Percentiles rank a stretch among this genome's conserved stretches.
These are phyloP conservation scores for Wickerhamomyces sp. DNA, from an alignment of 1,139 yeast genomes.

Conservation along the genomic window DNA sequence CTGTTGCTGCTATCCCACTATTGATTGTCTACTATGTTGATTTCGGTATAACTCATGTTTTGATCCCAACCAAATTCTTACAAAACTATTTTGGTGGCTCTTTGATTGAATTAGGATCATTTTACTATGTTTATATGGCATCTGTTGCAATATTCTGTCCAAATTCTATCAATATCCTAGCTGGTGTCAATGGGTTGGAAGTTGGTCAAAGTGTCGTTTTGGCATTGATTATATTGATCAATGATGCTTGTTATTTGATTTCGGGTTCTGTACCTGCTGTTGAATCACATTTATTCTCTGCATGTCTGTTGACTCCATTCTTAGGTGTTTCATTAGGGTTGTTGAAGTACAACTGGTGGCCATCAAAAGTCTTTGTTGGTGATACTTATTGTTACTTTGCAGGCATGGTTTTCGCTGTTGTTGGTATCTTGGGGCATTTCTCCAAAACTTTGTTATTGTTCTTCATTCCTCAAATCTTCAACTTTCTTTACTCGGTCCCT, in stretches of 20 bases:
- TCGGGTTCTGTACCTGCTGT: conserved; percentile 51
- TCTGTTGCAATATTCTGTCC: conserved; percentile 91
- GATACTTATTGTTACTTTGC: conserved; percentile 97
- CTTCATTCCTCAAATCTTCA: conserved; percentile 85
- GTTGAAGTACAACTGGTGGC: conserved; percentile 80
- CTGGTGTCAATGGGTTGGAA: conserved; percentile 94
- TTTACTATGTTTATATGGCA: conserved; percentile 87
- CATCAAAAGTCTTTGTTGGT: conserved; percentile 92
- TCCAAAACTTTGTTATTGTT: conserved; percentile 85
- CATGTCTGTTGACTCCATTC: conserved; percentile 77
- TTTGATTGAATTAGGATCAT: conserved; percentile 68
- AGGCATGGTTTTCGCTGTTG: conserved; percentile 98
- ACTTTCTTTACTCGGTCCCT: conserved; percentile 84
- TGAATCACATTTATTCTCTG: conserved; percentile 80
- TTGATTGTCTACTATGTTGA: conserved; percentile 89
- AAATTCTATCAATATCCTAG: conserved; percentile 91
- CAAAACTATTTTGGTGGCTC: conserved; percentile 33
- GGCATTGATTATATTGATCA: conserved; percentile 62
- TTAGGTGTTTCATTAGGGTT: conserved; percentile 79
- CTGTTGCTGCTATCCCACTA: conserved; percentile 88
- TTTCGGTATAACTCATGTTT: conserved; percentile 87
- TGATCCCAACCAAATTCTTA: conserved; percentile 66
- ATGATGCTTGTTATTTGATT: conserved; percentile 69
- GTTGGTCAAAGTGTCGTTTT: conserved; percentile 90
- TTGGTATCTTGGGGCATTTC: conserved; percentile 93